Conservation (phyloP, 2,329 filamentous ascomycete species). For the Sordariomycetes sp. region DNA sequence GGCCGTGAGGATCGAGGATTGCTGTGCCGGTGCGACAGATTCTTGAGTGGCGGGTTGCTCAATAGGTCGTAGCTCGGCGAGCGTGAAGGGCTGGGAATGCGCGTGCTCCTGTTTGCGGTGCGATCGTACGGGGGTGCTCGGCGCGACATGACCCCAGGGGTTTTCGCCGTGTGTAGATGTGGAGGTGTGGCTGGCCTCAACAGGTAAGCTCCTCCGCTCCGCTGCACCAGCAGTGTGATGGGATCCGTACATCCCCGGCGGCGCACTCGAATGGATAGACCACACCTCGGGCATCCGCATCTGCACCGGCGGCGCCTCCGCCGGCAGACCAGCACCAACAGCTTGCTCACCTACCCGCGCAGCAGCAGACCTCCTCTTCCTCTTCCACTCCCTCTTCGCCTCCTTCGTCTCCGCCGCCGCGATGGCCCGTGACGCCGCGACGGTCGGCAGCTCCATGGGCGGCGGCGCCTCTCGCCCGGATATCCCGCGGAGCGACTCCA, state of each 20-base stretch:
- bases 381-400: constrained; percentile 17
- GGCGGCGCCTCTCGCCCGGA: constrained; percentile 10
- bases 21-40: background rate
- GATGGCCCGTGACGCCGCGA: background rate
- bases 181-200: background rate
- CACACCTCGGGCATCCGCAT: background rate
- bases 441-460: background rate
- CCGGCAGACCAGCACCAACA: background rate
- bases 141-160: background rate
- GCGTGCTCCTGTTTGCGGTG: background rate
- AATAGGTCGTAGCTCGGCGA: background rate
- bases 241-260: background rate
- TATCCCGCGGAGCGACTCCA: constrained; percentile 22
- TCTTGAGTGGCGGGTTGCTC: background rate
- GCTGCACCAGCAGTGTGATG: background rate
- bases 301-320: background rate
- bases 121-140: background rate
- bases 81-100: background rate
- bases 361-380: constrained; percentile 12
- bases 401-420: constrained; percentile 2
- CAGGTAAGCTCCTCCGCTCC: background rate
- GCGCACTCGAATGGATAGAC: background rate
- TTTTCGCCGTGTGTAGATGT: background rate
- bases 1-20: constrained; percentile 31
- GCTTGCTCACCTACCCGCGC: constrained; percentile 16